Conservation (phyloP, 441 rosid genomes). For the Raphanus hybrid region DNA sequence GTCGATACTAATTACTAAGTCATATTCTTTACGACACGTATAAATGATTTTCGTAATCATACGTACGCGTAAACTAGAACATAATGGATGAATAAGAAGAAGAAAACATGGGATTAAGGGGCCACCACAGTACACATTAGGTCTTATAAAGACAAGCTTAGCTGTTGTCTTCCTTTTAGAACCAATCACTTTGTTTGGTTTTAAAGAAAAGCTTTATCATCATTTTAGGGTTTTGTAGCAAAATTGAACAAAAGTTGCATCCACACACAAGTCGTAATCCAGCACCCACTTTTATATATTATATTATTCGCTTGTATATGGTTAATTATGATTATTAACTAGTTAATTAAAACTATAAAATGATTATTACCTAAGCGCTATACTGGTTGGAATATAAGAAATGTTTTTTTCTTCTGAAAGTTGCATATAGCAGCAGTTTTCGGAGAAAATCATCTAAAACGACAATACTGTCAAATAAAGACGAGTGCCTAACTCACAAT, state of each 20-base stretch:
- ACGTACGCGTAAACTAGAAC: background rate
- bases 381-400: conserved; percentile 3
- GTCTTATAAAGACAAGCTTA: conserved; percentile 51
- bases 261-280: conserved; percentile 1
- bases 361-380: background rate
- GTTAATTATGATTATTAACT: background rate
- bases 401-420: background rate
- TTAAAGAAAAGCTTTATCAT: conserved; percentile 53
- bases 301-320: background rate
- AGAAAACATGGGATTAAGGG: conserved; percentile 49
- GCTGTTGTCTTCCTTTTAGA: conserved; percentile 71
- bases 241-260: conserved; percentile 19
- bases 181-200: conserved; percentile 61
- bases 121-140: conserved; percentile 48
- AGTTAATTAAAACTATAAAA: background rate
- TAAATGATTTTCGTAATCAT: background rate
- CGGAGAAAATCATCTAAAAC: background rate
- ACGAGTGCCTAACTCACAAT: conserved; percentile 39
- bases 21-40: background rate
- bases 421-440: conserved; percentile 8
- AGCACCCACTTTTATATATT: conserved; percentile 21
- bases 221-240: conserved; percentile 53
- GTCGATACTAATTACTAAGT: background rate
- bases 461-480: conserved; percentile 15
- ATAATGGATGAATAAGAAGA: conserved; percentile 16